Conservation (phyloP, 2,329 filamentous ascomycete genomes). For the Cladorrhinum sp. region DNA sequence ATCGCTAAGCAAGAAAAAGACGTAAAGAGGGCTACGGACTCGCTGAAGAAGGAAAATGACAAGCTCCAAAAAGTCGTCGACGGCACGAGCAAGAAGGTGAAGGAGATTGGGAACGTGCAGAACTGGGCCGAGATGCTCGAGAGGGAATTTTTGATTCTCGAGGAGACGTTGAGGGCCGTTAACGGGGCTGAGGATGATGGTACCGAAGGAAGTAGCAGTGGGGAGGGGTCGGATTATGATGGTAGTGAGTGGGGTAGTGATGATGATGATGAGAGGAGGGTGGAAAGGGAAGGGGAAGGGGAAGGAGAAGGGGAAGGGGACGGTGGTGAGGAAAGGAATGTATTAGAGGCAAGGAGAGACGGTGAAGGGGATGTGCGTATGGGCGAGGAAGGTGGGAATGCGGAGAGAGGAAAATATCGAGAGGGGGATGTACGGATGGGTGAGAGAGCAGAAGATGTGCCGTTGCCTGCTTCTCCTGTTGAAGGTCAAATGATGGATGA, state of each 20-base stretch:
- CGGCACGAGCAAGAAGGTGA: slow-evolving; percentile 61
- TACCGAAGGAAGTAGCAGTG: background rate
- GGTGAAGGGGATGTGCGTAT: too few relatives aligned
- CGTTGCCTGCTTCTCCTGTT: slow-evolving; percentile 17
- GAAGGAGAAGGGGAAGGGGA: background rate
- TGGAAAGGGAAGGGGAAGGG: background rate
- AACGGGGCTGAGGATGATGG: slow-evolving; percentile 30
- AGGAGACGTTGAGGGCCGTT: slow-evolving; percentile 61
- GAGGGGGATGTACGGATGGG: slow-evolving; percentile 12
- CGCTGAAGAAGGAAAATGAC: slow-evolving; percentile 61
- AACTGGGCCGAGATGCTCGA: slow-evolving; percentile 85
- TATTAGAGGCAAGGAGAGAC: too few relatives aligned
- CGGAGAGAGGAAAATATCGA: too few relatives aligned
- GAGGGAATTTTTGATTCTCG: slow-evolving; percentile 60
- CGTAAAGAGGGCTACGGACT: slow-evolving; percentile 57
- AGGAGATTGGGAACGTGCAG: slow-evolving; percentile 78
- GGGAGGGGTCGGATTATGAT: slow-evolving; percentile 32
- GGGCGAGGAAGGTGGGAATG: too few relatives aligned
- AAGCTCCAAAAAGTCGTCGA: slow-evolving; percentile 63
- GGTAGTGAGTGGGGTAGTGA: slow-evolving; percentile 31
- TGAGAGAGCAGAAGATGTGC: slow-evolving; percentile 17
- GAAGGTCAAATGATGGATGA: background rate
- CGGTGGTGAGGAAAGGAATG: too few relatives aligned
- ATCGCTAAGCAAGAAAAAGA: slow-evolving; percentile 67
- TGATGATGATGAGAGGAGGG: background rate